Conservation (phyloP, 2,329 filamentous ascomycete species). For the Xenoacremonium recifei region DNA sequence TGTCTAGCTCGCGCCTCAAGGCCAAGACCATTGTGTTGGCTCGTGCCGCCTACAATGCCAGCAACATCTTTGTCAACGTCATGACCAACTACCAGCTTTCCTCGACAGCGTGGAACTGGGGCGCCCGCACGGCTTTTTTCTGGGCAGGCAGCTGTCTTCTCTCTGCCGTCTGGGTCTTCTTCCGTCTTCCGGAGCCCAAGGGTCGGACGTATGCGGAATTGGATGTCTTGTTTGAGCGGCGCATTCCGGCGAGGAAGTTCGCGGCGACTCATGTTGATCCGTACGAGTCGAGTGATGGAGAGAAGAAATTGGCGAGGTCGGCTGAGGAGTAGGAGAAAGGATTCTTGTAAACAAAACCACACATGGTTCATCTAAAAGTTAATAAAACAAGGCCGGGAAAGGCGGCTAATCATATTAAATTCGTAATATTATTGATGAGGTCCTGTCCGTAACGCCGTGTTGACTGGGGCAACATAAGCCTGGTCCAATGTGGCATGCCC, state of each 20-base stretch:
- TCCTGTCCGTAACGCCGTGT: too few species aligned
- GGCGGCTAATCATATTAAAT: too few species aligned
- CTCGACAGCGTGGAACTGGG: slow-evolving; percentile 46
- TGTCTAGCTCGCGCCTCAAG: slow-evolving; percentile 52
- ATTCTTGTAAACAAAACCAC: not conserved
- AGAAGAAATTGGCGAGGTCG: slow-evolving; percentile 3
- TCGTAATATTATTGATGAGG: too few species aligned
- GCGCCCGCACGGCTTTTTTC: slow-evolving; percentile 45
- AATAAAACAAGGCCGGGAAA: not conserved
- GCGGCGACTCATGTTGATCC: slow-evolving; percentile 37
- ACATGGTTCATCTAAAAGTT: too few species aligned
- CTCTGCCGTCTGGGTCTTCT: slow-evolving; percentile 48
- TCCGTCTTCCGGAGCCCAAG: slow-evolving; percentile 53
- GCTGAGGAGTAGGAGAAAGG: slow-evolving; percentile 11
- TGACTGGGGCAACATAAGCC: too few species aligned
- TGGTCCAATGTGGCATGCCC: too few species aligned
- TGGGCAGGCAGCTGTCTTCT: slow-evolving; percentile 48
- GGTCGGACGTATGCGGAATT: slow-evolving; percentile 45
- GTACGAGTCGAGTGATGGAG: slow-evolving; percentile 22
- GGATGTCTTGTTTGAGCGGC: slow-evolving; percentile 40
- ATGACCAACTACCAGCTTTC: slow-evolving; percentile 49
- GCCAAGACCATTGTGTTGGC: slow-evolving; percentile 55
- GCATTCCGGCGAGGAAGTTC: slow-evolving; percentile 39
- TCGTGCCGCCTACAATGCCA: slow-evolving; percentile 40
- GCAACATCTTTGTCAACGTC: slow-evolving; percentile 50